A percentile compares a stretch with the other conserved stretches of the same genome.
Evolutionary conservation across 2,329 filamentous ascomycete genomes (phyloP).

Genomic region (Alternaria tenuissima): DNA sequence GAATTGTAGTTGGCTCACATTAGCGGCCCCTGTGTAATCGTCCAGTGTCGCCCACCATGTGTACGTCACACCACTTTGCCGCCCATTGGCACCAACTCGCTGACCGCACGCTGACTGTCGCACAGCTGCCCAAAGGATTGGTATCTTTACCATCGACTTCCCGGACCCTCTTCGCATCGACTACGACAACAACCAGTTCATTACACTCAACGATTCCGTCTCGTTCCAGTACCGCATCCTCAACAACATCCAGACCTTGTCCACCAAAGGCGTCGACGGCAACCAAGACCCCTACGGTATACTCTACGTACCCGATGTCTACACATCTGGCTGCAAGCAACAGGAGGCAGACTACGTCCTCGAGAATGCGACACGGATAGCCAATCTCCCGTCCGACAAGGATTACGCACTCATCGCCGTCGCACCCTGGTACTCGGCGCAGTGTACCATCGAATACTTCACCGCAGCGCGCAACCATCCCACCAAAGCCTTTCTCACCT

Average conservation of each 20-base stretch:
- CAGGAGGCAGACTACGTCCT: constrained; percentile 73
- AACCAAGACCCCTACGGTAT: constrained; percentile 76
- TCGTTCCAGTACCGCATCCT: constrained; percentile 51
- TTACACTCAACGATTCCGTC: constrained; percentile 38
- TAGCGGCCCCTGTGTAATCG: constrained; percentile 23
- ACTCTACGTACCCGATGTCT: constrained; percentile 82
- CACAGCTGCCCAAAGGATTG: constrained; percentile 46
- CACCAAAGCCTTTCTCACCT: constrained; percentile 67
- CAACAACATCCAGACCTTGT: constrained; percentile 77
- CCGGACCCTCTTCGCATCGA: constrained; percentile 42
- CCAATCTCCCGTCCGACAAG: constrained; percentile 68
- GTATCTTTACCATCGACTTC: constrained; percentile 49
- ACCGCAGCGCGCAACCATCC: constrained; percentile 65
- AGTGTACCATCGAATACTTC: constrained; percentile 79
- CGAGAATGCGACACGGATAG: constrained; percentile 74
- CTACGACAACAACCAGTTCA: constrained; percentile 43
- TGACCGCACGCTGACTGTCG: constrained; percentile 10
- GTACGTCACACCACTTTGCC: constrained; percentile 44
- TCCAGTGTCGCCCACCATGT: constrained; percentile 44
- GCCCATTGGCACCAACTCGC: background rate
- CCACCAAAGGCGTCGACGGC: constrained; percentile 68
- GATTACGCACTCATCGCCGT: constrained; percentile 81
- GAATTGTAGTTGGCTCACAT: constrained; percentile 18
- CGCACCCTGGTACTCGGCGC: constrained; percentile 81
- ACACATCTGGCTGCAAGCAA: constrained; percentile 68